phyloP scores from a whole-genome alignment of 306 rosid species.

The Citrullus colocynthis region DNA sequence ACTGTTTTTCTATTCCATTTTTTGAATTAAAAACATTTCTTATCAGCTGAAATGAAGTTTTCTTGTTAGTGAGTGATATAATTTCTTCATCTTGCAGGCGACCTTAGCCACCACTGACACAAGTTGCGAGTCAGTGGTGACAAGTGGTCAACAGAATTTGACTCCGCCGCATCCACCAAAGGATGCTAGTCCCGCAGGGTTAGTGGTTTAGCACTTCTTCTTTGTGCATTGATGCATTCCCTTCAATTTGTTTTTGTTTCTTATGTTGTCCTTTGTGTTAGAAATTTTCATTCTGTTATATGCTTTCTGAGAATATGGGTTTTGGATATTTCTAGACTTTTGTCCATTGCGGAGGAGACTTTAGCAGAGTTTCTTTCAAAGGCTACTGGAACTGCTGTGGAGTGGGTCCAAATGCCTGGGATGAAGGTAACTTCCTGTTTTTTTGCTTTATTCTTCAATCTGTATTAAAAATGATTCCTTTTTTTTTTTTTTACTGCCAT shows the following conservation, averaged over 20 bases:
- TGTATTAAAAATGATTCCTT: background rate
- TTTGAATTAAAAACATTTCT: background rate
- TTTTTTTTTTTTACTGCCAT: slow-evolving; percentile 5
- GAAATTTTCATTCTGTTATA: background rate
- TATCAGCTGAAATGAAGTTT: background rate
- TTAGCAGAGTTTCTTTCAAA: slow-evolving; percentile 99
- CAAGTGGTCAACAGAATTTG: slow-evolving; percentile 79
- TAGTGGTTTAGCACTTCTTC: slow-evolving; percentile 17
- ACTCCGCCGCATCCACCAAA: slow-evolving; percentile 97
- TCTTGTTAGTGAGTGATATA: background rate
- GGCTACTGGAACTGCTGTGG: slow-evolving; percentile 99
- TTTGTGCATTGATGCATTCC: background rate
- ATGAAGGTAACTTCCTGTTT: slow-evolving; percentile 60
- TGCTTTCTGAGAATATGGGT: slow-evolving; percentile 16
- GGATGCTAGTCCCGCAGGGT: slow-evolving; percentile 99
- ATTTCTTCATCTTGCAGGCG: slow-evolving; percentile 27
- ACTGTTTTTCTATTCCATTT: background rate
- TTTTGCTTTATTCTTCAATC: slow-evolving; percentile 3
- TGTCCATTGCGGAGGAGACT: slow-evolving; percentile 99
- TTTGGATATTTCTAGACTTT: slow-evolving; percentile 50
- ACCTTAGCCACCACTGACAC: slow-evolving; percentile 80
- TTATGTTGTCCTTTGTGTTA: background rate
- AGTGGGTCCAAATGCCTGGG: slow-evolving; percentile 99
- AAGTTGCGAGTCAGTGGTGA: slow-evolving; percentile 94
- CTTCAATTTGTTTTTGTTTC: background rate